Conservation (phyloP, 768 basidiomycete species). For the Boletales sp. region DNA sequence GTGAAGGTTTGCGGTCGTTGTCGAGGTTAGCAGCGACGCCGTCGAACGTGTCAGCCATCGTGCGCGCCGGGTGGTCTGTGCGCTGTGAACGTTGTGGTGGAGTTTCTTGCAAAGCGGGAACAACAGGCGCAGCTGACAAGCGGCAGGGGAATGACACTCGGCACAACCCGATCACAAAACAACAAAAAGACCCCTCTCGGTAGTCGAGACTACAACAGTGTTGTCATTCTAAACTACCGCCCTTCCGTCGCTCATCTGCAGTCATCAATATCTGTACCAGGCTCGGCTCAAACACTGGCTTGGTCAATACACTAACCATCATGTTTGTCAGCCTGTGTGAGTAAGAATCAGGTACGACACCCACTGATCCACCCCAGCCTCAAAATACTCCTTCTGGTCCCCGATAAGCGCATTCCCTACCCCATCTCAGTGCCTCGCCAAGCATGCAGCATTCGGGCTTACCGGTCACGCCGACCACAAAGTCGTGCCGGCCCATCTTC, state of each 20-base stretch:
- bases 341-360: slow-evolving; percentile 17
- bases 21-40: slow-evolving; percentile 11
- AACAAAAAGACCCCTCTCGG: slow-evolving; percentile 16
- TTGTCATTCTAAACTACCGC: not conserved
- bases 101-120: slow-evolving; percentile 23
- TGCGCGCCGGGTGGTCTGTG: slow-evolving; percentile 28
- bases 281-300: slow-evolving; percentile 67
- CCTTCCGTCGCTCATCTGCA: slow-evolving; percentile 36
- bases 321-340: not conserved
- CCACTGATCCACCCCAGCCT: slow-evolving; percentile 73
- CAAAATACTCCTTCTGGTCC: slow-evolving; percentile 74
- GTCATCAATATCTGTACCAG: slow-evolving; percentile 40
- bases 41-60: slow-evolving; percentile 26
- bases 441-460: slow-evolving; percentile 5
- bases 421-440: slow-evolving; percentile 6
- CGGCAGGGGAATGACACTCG: slow-evolving; percentile 28
- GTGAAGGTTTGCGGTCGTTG: slow-evolving; percentile 18
- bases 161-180: slow-evolving; percentile 29
- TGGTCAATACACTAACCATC: slow-evolving; percentile 63
- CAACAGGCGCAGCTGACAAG: slow-evolving; percentile 32
- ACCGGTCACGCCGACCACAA: slow-evolving; percentile 83
- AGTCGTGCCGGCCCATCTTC: slow-evolving; percentile 61
- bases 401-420: slow-evolving; percentile 51
- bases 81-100: slow-evolving; percentile 22
- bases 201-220: not conserved